Evolutionary conservation across 2,329 filamentous ascomycete genomes (phyloP), one percentile per base, ranked within the genome.

Genomic region (Trichoderma simmonsii): DNA sequence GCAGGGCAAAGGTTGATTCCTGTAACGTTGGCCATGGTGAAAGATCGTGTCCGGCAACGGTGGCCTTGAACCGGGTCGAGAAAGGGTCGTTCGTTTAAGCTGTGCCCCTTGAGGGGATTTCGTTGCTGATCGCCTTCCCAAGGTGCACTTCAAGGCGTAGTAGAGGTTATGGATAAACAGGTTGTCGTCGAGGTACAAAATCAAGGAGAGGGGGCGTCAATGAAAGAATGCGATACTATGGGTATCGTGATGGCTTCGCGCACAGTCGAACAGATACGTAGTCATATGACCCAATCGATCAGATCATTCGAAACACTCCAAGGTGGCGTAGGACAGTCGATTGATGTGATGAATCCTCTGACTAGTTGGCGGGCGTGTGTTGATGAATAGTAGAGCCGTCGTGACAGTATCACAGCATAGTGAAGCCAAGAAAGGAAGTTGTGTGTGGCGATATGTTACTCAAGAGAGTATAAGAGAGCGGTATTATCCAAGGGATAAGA

Each of bases 1-100:
- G 85, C 75, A 18, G 89, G 88, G 80, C 93, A 97, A 26, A 82
- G 28, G 62, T 81, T 82, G 21, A 82, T 77, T 74, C 88, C 89
- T 48, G 76, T 76, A 39, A 77, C 62, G 73, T 78, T 79, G 48
- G 77, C 75, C 79, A 80, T 81, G 69, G 39, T 76, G 74, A 39
- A 57, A 8, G 28, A 51, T 54, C 11, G 57, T 48, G 39, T 51
- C 21, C 18, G 32, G 54, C 34, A 34, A 24, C 14, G n/a, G 21
- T 39, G 21, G 51, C 21, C 32, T 39, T 34, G n/a, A 54, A 54
- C 12, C 9, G 11, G 15, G 39, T 12, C 28, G 9, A 43, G 2
- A 18, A 21, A 5, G 21, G 14, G 15, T 39, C 51, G 67, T 61
- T 54, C 57, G 39, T 54, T 21, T 36, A 36, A 66, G 24, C 26